Evolutionary conservation across 345 rosid species (phyloP), one percentile per base, ranked within the genome.

Genomic region (Conringia planisiliqua): DNA sequence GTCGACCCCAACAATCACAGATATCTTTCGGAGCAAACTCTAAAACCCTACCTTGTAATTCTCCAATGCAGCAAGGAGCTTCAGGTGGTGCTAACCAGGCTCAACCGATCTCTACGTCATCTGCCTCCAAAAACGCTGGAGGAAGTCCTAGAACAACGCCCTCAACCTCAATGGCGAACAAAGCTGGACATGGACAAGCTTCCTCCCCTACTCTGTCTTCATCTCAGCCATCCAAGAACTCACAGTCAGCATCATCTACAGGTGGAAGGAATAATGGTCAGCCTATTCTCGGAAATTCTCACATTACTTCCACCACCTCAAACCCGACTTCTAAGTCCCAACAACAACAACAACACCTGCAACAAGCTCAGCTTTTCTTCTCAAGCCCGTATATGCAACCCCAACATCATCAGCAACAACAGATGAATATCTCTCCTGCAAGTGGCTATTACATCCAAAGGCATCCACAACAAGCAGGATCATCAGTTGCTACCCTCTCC

Each of bases 141-240:
- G 99, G 96, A 67, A 92, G 97, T 77, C 99, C 98, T 18, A 85
- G 92, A 78, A 89, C 97, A 51, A 79, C 85, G 7, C 68, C 85
- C 47, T 81, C 93, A 4, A 51, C 75, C 33, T 70, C 85, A 26
- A 66, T 87, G 0, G 81, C 79, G 66, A 90, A 86, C 79, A 95
- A 90, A 78, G 72, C 81, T 66, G 88, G 86, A 51, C 56, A 51
- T 66, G 88, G 86, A 50, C 56, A 50, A 75, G 81, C 85, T 64
- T 83, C 79, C n/a, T 58, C 95, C 6, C 10, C 82, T 1, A 17
- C 81, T 3, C 76, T 85, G 24, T 68, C 88, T 39, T 82, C 94
- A 22, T 79, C 93, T 27, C 97, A 89, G 80, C 96, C 85, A 47
- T 71, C 77, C 7, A 95, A 90, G 85, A 89, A 80, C 76, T 77